Evolutionary conservation across 176 grass and related monocot genomes (phyloP).

Genomic region (Saccharum spontaneum): DNA sequence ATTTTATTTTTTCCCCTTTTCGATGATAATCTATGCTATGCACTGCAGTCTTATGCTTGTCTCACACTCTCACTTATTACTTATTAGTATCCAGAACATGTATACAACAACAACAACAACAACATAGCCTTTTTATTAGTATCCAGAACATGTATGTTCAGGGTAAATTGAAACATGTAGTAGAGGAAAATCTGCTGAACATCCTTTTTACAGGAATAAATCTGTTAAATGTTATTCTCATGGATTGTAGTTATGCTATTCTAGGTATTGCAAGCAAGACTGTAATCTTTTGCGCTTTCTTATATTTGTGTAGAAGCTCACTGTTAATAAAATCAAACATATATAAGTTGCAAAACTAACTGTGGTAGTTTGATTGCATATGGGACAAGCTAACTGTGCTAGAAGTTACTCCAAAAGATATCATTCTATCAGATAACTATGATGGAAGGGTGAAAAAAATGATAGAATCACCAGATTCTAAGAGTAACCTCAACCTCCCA

Average conservation of each 20-base stretch:
- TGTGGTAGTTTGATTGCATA: neutral
- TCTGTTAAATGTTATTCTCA: neutral
- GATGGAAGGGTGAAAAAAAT: neutral
- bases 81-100: no score
- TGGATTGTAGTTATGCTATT: slow-evolving; percentile 3
- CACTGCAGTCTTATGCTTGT: neutral
- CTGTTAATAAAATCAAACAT: neutral
- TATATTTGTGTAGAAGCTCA: neutral
- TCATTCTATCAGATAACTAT: neutral
- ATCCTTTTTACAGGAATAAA: neutral
- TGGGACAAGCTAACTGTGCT: neutral
- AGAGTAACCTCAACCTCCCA: neutral
- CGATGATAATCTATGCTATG: neutral
- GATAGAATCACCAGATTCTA: neutral
- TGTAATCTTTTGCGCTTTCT: neutral
- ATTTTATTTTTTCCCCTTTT: neutral
- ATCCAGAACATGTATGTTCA: slow-evolving; percentile 1
- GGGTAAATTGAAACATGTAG: neutral
- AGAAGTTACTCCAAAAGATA: slow-evolving; percentile 17
- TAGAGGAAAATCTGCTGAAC: neutral
- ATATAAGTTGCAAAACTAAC: neutral
- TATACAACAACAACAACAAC: no score
- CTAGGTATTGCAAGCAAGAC: neutral
- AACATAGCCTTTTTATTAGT: no score
- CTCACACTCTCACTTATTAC: neutral